A percentile compares a stretch with the other conserved stretches of the same genome.
phyloP scores from a whole-genome alignment of 495 filamentous ascomycete genomes.

The Neurospora terricola region DNA sequence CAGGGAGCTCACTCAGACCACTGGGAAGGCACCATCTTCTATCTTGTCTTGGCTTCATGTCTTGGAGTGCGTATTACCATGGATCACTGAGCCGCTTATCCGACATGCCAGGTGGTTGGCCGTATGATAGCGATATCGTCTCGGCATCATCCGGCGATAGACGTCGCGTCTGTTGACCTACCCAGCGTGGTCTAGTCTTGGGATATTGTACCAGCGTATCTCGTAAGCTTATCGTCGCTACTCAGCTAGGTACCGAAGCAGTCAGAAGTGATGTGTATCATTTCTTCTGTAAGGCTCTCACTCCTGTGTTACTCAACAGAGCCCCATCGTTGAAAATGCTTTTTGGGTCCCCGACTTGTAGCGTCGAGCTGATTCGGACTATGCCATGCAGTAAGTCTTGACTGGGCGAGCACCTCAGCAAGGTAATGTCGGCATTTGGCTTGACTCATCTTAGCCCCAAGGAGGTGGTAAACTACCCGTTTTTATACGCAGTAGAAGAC shows the following conservation, averaged over 20 bases:
- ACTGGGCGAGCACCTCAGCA: not conserved
- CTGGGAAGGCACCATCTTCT: not conserved
- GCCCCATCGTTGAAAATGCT: not conserved
- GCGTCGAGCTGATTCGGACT: not conserved
- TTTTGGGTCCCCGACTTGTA: not conserved
- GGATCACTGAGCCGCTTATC: not conserved
- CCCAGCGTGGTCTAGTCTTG: not conserved
- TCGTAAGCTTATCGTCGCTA: not conserved
- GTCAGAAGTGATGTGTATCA: not conserved
- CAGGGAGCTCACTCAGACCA: not conserved
- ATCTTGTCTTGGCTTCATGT: not conserved
- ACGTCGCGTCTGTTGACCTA: not conserved
- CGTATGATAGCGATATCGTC: not conserved
- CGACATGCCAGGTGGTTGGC: not conserved
- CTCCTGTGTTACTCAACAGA: not conserved
- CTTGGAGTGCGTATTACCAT: not conserved
- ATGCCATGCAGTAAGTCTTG: not conserved
- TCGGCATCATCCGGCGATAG: not conserved
- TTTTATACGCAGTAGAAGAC: not conserved
- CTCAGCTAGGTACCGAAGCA: not conserved
- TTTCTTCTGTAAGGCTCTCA: not conserved
- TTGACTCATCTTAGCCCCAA: not conserved
- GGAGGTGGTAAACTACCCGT: not conserved
- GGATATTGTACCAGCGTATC: not conserved
- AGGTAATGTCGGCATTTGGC: not conserved